These are phyloP conservation scores for Boehmeria nivea DNA, from an alignment of 306 rosid species.

Conservation along the genomic window DNA sequence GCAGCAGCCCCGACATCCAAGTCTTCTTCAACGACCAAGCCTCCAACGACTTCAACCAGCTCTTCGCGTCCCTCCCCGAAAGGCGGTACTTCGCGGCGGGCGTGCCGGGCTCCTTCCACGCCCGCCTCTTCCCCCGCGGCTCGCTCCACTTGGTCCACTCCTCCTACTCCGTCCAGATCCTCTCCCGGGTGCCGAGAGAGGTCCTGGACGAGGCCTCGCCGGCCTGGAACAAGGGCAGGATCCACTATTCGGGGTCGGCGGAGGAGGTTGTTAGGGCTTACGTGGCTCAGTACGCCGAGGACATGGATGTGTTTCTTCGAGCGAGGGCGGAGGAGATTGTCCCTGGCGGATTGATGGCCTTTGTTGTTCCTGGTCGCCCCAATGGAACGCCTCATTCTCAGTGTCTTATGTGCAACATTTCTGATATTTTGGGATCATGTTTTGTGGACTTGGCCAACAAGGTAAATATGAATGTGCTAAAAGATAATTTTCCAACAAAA, in stretches of 20 bases:
- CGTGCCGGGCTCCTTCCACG: constrained; percentile 37
- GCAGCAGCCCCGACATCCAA: constrained; percentile 7
- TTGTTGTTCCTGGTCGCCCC: constrained; percentile 20
- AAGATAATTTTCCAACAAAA: no score
- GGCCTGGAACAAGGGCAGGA: constrained; percentile 33
- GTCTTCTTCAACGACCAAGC: constrained; percentile 34
- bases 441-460: constrained; percentile 33
- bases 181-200: constrained; percentile 25
- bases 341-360: constrained; percentile 26
- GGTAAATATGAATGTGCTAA: constrained; percentile 20
- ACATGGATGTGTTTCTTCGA: constrained; percentile 27
- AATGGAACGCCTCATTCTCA: constrained; percentile 13
- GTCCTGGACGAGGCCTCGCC: constrained; percentile 6
- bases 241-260: constrained; percentile 18
- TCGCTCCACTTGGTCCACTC: constrained; percentile 28
- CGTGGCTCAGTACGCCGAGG: constrained; percentile 18
- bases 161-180: constrained; percentile 27
- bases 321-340: constrained; percentile 33
- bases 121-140: constrained; percentile 20
- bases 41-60: constrained; percentile 38
- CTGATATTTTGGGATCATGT: constrained; percentile 11
- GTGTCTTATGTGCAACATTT: not conserved
- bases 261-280: constrained; percentile 22
- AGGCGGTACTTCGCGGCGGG: constrained; percentile 23
- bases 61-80: constrained; percentile 17